phyloP scores from a whole-genome alignment of 306 rosid species.

The Inga oerstediana region DNA sequence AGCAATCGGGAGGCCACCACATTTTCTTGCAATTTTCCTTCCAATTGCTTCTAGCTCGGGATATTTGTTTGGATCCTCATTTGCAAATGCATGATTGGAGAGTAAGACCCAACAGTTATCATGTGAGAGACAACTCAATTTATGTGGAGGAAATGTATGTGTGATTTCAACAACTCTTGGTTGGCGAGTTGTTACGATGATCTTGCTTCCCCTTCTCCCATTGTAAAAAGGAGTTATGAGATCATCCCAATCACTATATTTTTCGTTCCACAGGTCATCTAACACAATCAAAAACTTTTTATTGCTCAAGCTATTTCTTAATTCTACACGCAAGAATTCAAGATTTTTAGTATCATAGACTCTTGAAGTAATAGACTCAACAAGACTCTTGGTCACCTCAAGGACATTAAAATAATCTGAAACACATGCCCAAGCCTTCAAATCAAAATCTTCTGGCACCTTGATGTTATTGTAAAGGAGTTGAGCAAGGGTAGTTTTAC shows the following conservation, averaged over 20 bases:
- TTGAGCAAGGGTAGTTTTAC: constrained; percentile 48
- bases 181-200: constrained; percentile 49
- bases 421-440: constrained; percentile 37
- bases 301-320: constrained; percentile 30
- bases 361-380: constrained; percentile 28
- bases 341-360: constrained; percentile 33
- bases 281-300: constrained; percentile 50
- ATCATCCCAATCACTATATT: constrained; percentile 49
- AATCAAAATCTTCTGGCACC: constrained; percentile 23
- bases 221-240: constrained; percentile 23
- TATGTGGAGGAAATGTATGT: constrained; percentile 35
- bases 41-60: constrained; percentile 39
- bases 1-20: constrained; percentile 54
- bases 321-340: constrained; percentile 43
- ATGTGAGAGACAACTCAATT: constrained; percentile 29
- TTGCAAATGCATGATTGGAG: constrained; percentile 40
- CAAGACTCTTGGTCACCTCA: constrained; percentile 41
- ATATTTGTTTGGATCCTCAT: background rate
- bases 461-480: background rate
- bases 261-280: constrained; percentile 57
- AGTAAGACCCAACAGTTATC: constrained; percentile 48
- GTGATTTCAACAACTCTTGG: constrained; percentile 40
- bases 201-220: constrained; percentile 49
- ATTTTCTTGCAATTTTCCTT: constrained; percentile 38
- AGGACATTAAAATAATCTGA: constrained; percentile 43